These are phyloP conservation scores for Pleurotus cornucopiae DNA, from an alignment of 768 basidiomycete species.

Conservation along the genomic window DNA sequence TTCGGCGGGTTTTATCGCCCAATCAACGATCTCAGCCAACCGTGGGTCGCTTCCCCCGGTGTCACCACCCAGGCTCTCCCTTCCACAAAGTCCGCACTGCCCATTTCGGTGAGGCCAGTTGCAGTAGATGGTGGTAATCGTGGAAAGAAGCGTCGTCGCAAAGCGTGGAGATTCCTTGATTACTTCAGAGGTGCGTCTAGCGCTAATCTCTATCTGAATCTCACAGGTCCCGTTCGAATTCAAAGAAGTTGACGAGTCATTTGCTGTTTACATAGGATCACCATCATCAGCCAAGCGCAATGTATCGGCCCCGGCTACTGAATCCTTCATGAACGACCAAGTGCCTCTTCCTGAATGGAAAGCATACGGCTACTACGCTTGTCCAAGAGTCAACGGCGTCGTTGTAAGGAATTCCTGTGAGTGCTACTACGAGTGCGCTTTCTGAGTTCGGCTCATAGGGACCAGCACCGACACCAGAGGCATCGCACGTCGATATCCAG, in stretches of 20 bases:
- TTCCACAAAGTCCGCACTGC: neutral
- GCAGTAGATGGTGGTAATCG: neutral
- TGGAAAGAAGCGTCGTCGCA: slow-evolving; percentile 2
- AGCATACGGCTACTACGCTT: slow-evolving; percentile 51
- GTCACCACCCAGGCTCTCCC: slow-evolving; percentile 2
- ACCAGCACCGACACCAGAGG: slow-evolving; percentile 18
- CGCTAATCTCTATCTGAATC: neutral
- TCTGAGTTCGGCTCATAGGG: neutral
- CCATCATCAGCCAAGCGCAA: neutral
- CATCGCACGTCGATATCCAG: slow-evolving; percentile 21
- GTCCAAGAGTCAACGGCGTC: slow-evolving; percentile 36
- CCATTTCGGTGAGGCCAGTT: neutral
- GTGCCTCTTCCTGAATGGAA: slow-evolving; percentile 42
- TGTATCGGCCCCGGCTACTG: neutral
- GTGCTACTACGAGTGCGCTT: slow-evolving; percentile 18
- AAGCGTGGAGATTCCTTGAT: slow-evolving; percentile 11
- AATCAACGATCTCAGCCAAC: slow-evolving; percentile 13
- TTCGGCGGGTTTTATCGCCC: slow-evolving; percentile 15
- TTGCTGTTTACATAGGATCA: slow-evolving; percentile 2
- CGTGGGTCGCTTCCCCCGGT: slow-evolving; percentile 17
- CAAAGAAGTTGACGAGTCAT: neutral
- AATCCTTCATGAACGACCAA: neutral
- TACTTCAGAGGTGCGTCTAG: slow-evolving; percentile 1
- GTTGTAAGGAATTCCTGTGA: slow-evolving; percentile 38
- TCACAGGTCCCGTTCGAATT: no score